Conservation (phyloP, 2,329 filamentous ascomycete genomes). For the Ophiostoma novo-ulmi region DNA sequence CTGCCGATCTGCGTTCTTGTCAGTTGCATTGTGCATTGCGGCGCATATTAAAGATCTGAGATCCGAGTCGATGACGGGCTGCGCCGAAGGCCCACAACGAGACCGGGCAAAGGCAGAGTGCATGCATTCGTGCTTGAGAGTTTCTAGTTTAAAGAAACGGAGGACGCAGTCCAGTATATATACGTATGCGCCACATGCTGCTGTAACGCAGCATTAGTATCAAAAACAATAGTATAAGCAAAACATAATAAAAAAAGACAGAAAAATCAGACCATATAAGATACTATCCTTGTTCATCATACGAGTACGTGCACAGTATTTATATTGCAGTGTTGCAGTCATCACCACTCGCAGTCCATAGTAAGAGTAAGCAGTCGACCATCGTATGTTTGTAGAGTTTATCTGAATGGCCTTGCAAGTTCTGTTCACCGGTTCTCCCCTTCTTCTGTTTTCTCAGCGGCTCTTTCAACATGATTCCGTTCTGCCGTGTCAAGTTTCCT, state of each 20-base stretch:
- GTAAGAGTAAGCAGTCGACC: neutral
- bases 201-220: neutral
- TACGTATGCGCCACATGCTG: neutral
- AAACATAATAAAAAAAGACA: slow-evolving; percentile 21
- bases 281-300: neutral
- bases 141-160: neutral
- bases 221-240: slow-evolving; percentile 17
- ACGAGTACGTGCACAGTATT: neutral
- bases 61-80: neutral
- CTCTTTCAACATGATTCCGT: neutral
- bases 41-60: neutral
- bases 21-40: neutral
- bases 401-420: neutral
- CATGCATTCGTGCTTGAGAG: neutral
- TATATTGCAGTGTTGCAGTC: neutral
- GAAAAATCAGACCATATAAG: slow-evolving; percentile 20
- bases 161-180: neutral
- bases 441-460: neutral
- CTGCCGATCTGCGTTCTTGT: neutral
- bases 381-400: neutral
- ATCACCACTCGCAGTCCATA: neutral
- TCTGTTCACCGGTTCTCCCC: neutral
- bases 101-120: neutral
- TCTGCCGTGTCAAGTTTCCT: neutral
- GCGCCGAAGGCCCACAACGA: neutral